A percentile compares a stretch with the other conserved stretches of the same genome.
Evolutionary conservation across 176 grass and related monocot genomes (phyloP).

Genomic region (Oryza nivara): DNA sequence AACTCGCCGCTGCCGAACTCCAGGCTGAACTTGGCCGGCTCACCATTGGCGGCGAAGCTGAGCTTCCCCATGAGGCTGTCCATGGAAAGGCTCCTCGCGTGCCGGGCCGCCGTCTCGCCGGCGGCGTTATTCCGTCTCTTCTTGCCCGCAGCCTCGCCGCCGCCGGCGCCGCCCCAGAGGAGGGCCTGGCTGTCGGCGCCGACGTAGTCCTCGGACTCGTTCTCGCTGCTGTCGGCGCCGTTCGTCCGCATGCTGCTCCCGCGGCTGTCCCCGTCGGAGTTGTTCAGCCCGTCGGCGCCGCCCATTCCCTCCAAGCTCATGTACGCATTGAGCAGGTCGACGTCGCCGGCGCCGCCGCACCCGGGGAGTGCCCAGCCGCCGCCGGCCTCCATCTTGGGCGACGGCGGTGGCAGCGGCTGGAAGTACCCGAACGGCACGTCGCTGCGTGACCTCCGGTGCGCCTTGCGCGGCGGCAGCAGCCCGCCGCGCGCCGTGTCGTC

Average conservation of each 20-base stretch:
- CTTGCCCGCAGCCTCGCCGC: conserved; percentile 30
- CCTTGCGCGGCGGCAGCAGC: conserved; percentile 59
- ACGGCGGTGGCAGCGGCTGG: conserved; percentile 53
- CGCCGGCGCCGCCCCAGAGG: conserved; percentile 44
- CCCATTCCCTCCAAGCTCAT: conserved; percentile 83
- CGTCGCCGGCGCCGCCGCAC: conserved; percentile 27
- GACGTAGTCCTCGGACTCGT: conserved; percentile 77
- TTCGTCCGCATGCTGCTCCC: conserved; percentile 82
- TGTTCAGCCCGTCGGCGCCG: conserved; percentile 63
- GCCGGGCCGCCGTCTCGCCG: conserved; percentile 38
- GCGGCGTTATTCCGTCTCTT: conserved; percentile 55
- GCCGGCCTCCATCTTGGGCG: conserved; percentile 52
- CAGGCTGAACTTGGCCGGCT: conserved; percentile 69
- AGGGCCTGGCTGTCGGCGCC: conserved; percentile 52
- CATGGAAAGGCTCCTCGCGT: conserved; percentile 82
- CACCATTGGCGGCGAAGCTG: conserved; percentile 54
- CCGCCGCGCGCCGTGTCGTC: conserved; percentile 40
- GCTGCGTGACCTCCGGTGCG: conserved; percentile 70
- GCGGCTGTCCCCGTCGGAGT: conserved; percentile 81
- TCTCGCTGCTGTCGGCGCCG: conserved; percentile 94
- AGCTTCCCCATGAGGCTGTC: conserved; percentile 87
- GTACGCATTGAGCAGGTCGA: conserved; percentile 81
- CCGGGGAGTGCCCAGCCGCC: conserved; percentile 23
- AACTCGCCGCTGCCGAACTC: conserved; percentile 93
- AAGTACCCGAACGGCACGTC: conserved; percentile 82